Evolutionary conservation across 495 filamentous ascomycete species (phyloP), one percentile per base, ranked within the genome.

Genomic region (Lasiosphaeris hirsuta): DNA sequence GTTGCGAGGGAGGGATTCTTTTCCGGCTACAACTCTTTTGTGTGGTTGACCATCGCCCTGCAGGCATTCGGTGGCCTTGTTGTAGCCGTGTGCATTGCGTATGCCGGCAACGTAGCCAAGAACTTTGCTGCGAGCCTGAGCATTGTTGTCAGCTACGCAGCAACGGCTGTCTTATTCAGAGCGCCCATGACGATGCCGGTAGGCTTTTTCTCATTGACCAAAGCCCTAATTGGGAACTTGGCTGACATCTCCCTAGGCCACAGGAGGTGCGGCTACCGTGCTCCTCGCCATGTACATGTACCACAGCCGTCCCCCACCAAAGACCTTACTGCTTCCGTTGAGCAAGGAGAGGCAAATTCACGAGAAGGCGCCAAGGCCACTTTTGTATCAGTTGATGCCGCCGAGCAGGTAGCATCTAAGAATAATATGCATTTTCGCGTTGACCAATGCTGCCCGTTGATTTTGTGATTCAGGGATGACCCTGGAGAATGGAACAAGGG

Each of bases 1-100:
- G 83, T 90, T 49, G 75, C 83, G 1, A 76, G 75, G 55, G 71
- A 81, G 59, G 86, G 87, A 13, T 87, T 90, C 69, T 90, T 90
- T 60, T 80, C 80, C 5, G 87, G 87, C 8, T 90, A 90, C 69
- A 87, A 86, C 59, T 79, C 78, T 75, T 72, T 83, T 13, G 87
- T 90, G 4, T 90, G 86, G 86, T 67, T 76, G 7, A 81, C 83
- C 2, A 81, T 90, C 30, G 46, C 72, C 7, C 67, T 86, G 19
- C 87, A 90, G 63, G 84, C 86, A 0, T 51, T 84, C 9, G 87
- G 86, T 41, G 87, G 87, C 7, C 76, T 90, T n/a, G 58, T 85
- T 1, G 79, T 86, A 4, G 83, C 85, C 1, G 79, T 89, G 23
- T 84, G 81, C 54, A 78, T 87, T 56, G 81, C 79, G 17, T 81